Evolutionary conservation across 108 stramenopile species (phyloP).

Genomic region (Schizochytrium sp.): DNA sequence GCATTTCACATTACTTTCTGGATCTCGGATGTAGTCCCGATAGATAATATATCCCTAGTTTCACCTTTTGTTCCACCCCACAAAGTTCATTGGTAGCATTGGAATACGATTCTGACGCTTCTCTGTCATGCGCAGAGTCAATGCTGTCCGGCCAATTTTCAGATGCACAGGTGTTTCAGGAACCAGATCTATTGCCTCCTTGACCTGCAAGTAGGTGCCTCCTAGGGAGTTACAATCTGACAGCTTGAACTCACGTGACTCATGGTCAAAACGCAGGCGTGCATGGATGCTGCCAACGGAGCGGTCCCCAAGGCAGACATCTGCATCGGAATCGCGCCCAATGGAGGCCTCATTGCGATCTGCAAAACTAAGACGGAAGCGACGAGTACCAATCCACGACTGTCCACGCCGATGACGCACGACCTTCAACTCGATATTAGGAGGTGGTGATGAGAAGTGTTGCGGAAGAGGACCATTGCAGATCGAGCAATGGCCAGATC

Average conservation of each 20-base stretch:
- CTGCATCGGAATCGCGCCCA: constrained; percentile 46
- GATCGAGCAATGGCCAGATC: constrained; percentile 51
- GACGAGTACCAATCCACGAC: constrained; percentile 41
- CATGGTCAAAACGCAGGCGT: constrained; percentile 3
- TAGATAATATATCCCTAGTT: not conserved
- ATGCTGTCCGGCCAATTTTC: constrained; percentile 43
- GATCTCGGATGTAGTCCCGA: too few species aligned
- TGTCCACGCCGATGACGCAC: constrained; percentile 47
- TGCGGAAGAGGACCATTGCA: constrained; percentile 59
- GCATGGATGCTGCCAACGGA: constrained; percentile 58
- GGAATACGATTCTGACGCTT: not conserved
- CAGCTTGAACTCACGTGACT: constrained; percentile 41
- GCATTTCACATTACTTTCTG: too few species aligned
- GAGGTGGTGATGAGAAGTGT: constrained; percentile 55
- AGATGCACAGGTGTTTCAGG: not conserved
- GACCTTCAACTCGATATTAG: constrained; percentile 21
- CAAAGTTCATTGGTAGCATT: not conserved
- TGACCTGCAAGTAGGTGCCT: constrained; percentile 56
- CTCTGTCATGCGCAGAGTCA: constrained; percentile 31
- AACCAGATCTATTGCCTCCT: constrained; percentile 29
- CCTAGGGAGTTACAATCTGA: constrained; percentile 60
- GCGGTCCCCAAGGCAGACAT: constrained; percentile 34
- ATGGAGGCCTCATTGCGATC: constrained; percentile 38
- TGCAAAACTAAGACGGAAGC: constrained; percentile 43
- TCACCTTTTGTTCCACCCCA: constrained; percentile 5